These are phyloP conservation scores for Colletotrichum limetticola DNA, from an alignment of 2,329 filamentous ascomycete species.

Conservation along the genomic window DNA sequence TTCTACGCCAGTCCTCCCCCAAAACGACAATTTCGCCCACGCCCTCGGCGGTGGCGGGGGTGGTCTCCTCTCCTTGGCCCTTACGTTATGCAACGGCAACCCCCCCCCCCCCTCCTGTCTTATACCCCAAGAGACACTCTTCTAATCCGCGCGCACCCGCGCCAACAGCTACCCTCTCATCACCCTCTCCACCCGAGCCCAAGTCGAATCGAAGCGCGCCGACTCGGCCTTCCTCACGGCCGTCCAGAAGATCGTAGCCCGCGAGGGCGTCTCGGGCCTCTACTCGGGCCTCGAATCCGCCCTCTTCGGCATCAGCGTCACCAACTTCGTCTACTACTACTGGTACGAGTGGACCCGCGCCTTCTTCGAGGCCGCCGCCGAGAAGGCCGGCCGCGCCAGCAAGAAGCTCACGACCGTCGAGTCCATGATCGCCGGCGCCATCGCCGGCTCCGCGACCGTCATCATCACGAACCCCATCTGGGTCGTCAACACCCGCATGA, in stretches of 20 bases:
- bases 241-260: slow-evolving; percentile 85
- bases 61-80: slow-evolving; percentile 92
- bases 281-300: slow-evolving; percentile 95
- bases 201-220: slow-evolving; percentile 95
- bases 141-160: slow-evolving; percentile 6
- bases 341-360: slow-evolving; percentile 98
- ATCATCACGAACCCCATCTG: slow-evolving; percentile 98
- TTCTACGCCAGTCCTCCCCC: slow-evolving; percentile 76
- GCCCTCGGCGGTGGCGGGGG: slow-evolving; percentile 93
- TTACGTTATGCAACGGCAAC: slow-evolving; percentile 75
- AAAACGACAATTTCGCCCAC: slow-evolving; percentile 97
- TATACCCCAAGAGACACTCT: not conserved
- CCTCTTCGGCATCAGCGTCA: slow-evolving; percentile 96
- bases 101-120: too few relatives aligned
- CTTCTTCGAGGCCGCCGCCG: slow-evolving; percentile 84
- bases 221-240: slow-evolving; percentile 87
- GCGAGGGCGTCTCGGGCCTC: slow-evolving; percentile 88
- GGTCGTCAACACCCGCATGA: slow-evolving; percentile 99
- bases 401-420: slow-evolving; percentile 91
- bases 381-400: slow-evolving; percentile 76
- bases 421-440: slow-evolving; percentile 92
- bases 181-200: slow-evolving; percentile 95
- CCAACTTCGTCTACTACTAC: slow-evolving; percentile 99
- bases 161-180: slow-evolving; percentile 86
- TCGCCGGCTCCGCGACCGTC: slow-evolving; percentile 94